Conservation (phyloP, 2,329 filamentous ascomycete genomes). For the Aspergillus pseudonomiae region DNA sequence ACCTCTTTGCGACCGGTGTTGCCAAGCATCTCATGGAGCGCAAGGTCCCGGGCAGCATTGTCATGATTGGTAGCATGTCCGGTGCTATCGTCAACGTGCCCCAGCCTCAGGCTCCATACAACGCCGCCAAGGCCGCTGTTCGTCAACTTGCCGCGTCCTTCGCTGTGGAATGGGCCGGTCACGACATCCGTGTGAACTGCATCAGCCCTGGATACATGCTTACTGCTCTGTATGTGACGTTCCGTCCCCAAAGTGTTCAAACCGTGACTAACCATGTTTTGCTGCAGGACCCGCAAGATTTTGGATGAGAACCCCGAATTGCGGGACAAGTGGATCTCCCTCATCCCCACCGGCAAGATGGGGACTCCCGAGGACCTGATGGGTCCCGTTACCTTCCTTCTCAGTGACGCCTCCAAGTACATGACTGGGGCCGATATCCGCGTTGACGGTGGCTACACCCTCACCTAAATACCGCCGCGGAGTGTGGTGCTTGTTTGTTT, state of each 20-base stretch:
- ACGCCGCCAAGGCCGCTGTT: slow-evolving; percentile 89
- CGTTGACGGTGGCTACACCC: slow-evolving; percentile 87
- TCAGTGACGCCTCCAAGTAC: slow-evolving; percentile 77
- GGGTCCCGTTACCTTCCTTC: slow-evolving; percentile 85
- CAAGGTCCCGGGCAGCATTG: slow-evolving; percentile 78
- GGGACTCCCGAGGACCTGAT: slow-evolving; percentile 88
- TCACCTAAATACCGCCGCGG: slow-evolving; percentile 58
- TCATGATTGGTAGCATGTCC: slow-evolving; percentile 95
- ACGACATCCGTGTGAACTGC: slow-evolving; percentile 89
- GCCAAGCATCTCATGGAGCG: slow-evolving; percentile 87
- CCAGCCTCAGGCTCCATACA: slow-evolving; percentile 91
- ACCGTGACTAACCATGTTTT: slow-evolving; percentile 8
- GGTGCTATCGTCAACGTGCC: slow-evolving; percentile 93
- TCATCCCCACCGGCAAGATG: slow-evolving; percentile 94
- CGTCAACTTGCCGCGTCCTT: slow-evolving; percentile 84
- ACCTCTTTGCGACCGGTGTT: slow-evolving; percentile 80
- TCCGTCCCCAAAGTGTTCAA: no score
- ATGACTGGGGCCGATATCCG: slow-evolving; percentile 76
- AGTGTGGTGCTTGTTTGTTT: background rate
- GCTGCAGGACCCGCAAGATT: slow-evolving; percentile 81
- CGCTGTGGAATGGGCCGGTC: slow-evolving; percentile 90
- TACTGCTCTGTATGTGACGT: slow-evolving; percentile 74
- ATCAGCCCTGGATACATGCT: slow-evolving; percentile 97
- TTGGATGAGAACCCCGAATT: slow-evolving; percentile 90
- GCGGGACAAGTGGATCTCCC: slow-evolving; percentile 84